Percentiles rank a stretch among this genome's conserved stretches.
These are phyloP conservation scores for Datura wrightii DNA, from an alignment of 257 asterid species.

Conservation along the genomic window DNA sequence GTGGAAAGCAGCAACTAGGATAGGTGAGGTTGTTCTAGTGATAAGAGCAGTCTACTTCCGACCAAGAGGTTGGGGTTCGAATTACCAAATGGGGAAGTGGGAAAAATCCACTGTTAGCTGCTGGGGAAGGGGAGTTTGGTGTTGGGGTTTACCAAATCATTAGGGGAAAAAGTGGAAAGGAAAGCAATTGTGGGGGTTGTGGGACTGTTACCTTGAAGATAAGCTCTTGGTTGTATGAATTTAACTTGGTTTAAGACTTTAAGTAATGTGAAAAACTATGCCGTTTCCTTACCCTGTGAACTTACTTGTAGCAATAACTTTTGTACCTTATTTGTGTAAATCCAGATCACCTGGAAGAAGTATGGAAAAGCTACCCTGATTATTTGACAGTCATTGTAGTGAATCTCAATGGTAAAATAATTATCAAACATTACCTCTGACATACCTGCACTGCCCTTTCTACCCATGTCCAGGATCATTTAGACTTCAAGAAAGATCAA, in stretches of 20 bases:
- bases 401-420: not conserved
- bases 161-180: not conserved
- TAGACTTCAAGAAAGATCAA: not conserved
- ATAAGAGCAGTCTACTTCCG: not conserved
- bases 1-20: not conserved
- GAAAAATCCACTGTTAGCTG: not conserved
- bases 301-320: not conserved
- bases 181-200: not conserved
- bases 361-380: not conserved
- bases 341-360: not conserved
- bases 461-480: not conserved
- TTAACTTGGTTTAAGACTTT: not conserved
- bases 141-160: not conserved
- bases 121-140: not conserved
- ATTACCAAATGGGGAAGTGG: not conserved
- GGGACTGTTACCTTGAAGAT: not conserved
- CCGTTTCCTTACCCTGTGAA: not conserved
- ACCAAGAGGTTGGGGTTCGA: not conserved
- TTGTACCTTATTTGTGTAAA: not conserved
- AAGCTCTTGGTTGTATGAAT: not conserved
- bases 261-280: not conserved
- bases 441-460: not conserved
- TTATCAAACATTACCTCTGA: not conserved
- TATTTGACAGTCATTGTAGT: slow-evolving; percentile 18
- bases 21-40: not conserved